Evolutionary conservation across 345 rosid species (phyloP).

Genomic region (Gossypium bickii): DNA sequence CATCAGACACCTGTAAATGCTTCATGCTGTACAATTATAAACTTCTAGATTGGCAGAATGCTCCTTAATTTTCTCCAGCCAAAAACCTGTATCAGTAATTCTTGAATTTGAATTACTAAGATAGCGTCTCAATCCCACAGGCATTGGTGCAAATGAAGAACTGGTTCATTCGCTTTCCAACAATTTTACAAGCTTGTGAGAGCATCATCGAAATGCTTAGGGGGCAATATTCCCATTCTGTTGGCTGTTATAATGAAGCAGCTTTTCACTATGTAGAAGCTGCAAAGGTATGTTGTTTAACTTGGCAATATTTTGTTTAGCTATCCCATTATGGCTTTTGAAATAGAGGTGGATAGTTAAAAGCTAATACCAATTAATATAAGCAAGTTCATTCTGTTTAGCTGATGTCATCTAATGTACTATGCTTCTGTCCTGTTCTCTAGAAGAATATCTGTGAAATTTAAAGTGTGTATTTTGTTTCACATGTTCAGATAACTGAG

Average conservation of each 20-base stretch:
- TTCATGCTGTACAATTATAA: not conserved
- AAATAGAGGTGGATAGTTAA: not conserved
- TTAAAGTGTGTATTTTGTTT: conserved; percentile 11
- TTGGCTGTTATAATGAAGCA: conserved; percentile 91
- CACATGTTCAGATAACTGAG: conserved; percentile 64
- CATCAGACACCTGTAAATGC: not conserved
- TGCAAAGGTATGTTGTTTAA: conserved; percentile 53
- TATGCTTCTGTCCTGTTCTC: not conserved
- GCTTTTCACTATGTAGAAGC: conserved; percentile 92
- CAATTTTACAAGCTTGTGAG: conserved; percentile 88
- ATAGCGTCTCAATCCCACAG: conserved; percentile 35
- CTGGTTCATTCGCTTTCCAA: conserved; percentile 85
- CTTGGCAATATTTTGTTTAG: conserved; percentile 9
- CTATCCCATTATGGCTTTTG: not conserved
- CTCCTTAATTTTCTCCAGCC: not conserved
- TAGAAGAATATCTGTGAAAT: conserved; percentile 1
- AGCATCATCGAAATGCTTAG: conserved; percentile 93
- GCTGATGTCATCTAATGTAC: not conserved
- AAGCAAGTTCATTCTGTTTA: not conserved
- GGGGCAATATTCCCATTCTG: conserved; percentile 94
- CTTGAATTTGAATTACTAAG: conserved; percentile 12
- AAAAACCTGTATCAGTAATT: not conserved
- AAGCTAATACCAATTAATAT: not conserved
- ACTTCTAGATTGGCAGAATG: not conserved
- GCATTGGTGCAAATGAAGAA: conserved; percentile 86